Base-by-base conservation (phyloP, 2,329 filamentous ascomycete species). In the Phaeosphaeria sp. region DNA sequence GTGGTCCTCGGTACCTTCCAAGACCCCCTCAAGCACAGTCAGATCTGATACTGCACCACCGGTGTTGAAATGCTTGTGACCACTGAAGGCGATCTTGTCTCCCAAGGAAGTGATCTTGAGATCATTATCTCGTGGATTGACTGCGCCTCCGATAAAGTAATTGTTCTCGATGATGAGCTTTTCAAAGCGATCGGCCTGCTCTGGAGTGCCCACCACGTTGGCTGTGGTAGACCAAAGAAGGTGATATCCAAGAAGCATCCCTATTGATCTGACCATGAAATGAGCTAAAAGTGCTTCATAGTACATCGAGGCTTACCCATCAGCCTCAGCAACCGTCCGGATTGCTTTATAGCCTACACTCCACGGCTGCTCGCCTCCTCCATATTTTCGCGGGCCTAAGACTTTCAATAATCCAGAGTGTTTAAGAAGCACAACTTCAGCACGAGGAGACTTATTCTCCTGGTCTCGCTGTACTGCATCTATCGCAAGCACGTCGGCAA, bases 11-110 rank as follows among this genome's bases (percentile, higher is more conserved):
- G 86, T 87, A 18, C 80, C 83, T 6, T 85, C 81, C n/a, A 83
- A 77, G 0, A 86, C 83, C 20, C 88, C 87, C 65, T 90, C 87
- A 0, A 90, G 80, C 0, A 90, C 86, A 0, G 87, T 89, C 20
- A 90, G 74, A 57, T 90, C 87, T 0, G 86, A 89, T 2, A 90
- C 80, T 0, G 89, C 87, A 24, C 87, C 87, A 0, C 88, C 88
- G 0, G 87, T 90, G 67, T 87, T 90, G 79, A 90, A 90, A 74
- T 84, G 80, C 72, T 90, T 90, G 73, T 80, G 82, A 1, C 87
- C 87, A 56, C 85, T 84, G 72, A 88, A 89, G 2, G 87, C 70
- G 15, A 89, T 71, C 2, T 82, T 75, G 3, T 86, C 83, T 1
- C 83, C 85, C 1, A 86, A 79, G 1, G 79, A 73, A 0, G 79